Percentiles rank a stretch among this genome's conserved stretches.
These are phyloP conservation scores for Clarireedia sp. DNA, from an alignment of 2,329 filamentous ascomycete species.

Conservation along the genomic window DNA sequence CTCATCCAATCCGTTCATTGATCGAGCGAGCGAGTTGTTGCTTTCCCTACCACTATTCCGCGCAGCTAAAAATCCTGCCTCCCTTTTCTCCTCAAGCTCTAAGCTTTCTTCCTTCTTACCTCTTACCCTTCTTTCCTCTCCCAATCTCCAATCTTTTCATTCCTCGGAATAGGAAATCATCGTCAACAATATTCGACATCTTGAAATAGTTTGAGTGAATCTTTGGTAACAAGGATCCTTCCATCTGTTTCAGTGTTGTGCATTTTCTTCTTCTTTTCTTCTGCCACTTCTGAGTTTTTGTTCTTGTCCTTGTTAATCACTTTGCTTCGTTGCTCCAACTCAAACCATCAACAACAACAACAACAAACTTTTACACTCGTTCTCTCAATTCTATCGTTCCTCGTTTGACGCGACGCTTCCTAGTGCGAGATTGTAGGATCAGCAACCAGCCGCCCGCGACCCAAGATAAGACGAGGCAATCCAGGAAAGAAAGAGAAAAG, in stretches of 20 bases:
- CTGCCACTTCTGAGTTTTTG: background rate
- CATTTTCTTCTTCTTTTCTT: background rate
- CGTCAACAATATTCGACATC: background rate
- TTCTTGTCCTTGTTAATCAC: background rate
- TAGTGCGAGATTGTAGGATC: slow-evolving; percentile 1
- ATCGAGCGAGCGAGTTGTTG: too few relatives aligned
- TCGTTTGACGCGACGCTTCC: slow-evolving; percentile 1
- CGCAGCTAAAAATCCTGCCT: background rate
- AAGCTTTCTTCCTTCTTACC: background rate
- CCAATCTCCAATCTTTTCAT: background rate
- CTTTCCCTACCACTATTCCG: too few relatives aligned
- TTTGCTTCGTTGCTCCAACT: background rate
- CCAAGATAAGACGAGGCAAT: background rate
- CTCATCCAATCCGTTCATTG: too few relatives aligned
- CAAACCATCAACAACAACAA: background rate
- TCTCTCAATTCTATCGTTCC: background rate
- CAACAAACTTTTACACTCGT: background rate
- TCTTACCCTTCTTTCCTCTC: background rate
- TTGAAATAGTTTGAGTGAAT: background rate
- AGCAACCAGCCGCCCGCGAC: slow-evolving; percentile 2
- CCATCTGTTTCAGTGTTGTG: background rate
- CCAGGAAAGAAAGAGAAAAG: background rate
- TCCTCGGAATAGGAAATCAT: background rate
- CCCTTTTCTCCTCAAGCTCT: background rate
- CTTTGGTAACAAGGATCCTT: background rate